Base-by-base conservation (phyloP, 257 asterid genomes). In the Solanum sitiens region DNA sequence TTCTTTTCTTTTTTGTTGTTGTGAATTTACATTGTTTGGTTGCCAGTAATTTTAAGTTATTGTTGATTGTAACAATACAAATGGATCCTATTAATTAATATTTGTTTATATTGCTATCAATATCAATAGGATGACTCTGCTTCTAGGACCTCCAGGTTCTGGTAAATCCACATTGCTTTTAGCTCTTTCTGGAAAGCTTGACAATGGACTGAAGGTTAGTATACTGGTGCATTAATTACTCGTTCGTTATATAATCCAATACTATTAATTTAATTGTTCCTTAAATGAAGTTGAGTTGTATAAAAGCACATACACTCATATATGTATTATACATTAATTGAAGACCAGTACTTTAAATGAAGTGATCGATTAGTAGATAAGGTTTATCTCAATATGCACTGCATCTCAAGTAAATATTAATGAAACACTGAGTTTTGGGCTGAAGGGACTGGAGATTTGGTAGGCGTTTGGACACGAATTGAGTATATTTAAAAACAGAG, bases 71-170 rank as follows among this genome's bases (percentile, higher is more conserved):
- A 42, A 76, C 30, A 8, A 76, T n/a, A 44, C 50, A 42, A 40
- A 2, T 42, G n/a, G 68, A 61, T 61, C 68, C 30, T 61, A 61
- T 61, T 61, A 61, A 8, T 1, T 61, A 39, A 42, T 76, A 21
- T 73, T 73, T 79, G 84, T 15, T 79, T 77, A 2, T 15, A 45
- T 79, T 79, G 84, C 84, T 79, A 32, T 87, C 88, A 86, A 87
- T 89, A 94, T 12, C 10, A 67, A 67, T 67, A 67, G 99, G 96
- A 93, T 96, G 93, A 96, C 99, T 50, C 90, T 95, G 82, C 99
- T 96, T 90, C 90, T 95, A 88, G 98, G 98, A 59, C 98, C 99
- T 89, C 99, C 99, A 67, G 97, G 97, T 89, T 95, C 99, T 42
- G 99, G 99, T 53, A 96, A 96, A 90, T 93, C 99, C 68, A 92